Percentiles rank a stretch among this genome's conserved stretches.
phyloP scores from a whole-genome alignment of 2,329 filamentous ascomycete species.

The Paracoccidioides lutzii region DNA sequence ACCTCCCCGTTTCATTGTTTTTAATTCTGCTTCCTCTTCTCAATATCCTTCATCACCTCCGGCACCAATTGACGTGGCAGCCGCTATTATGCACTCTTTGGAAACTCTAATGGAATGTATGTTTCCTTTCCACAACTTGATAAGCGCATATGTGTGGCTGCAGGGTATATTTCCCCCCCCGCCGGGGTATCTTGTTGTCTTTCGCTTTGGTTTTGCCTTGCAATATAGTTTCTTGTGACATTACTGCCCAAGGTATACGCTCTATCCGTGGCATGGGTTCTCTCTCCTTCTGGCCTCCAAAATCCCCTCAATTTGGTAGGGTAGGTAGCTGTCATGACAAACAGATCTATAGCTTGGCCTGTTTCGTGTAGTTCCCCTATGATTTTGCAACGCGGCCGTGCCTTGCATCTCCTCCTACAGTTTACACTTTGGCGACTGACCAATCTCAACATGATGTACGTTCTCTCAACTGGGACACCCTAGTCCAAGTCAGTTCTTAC shows the following conservation, averaged over 20 bases:
- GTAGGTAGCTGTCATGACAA: neutral
- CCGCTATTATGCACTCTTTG: neutral
- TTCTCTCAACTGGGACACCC: neutral
- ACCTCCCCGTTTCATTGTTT: neutral
- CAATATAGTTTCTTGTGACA: neutral
- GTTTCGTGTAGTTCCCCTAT: neutral
- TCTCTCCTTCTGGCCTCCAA: neutral
- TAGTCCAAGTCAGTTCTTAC: neutral
- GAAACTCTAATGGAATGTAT: conserved; percentile 1
- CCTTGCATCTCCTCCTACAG: neutral
- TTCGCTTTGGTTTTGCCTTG: neutral
- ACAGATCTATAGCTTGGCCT: neutral
- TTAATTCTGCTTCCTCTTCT: neutral
- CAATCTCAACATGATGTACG: neutral
- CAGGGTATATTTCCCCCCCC: neutral
- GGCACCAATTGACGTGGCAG: conserved; percentile 3
- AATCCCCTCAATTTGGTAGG: too few species aligned
- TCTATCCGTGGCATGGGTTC: neutral
- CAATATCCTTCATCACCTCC: neutral
- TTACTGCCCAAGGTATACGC: neutral
- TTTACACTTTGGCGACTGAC: neutral
- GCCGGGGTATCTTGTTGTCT: neutral
- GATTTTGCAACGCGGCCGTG: neutral
- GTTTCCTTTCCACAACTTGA: neutral
- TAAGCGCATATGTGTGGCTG: neutral